These are phyloP conservation scores for Xerocomus spinulosus DNA, from an alignment of 768 basidiomycete species.

Conservation along the genomic window DNA sequence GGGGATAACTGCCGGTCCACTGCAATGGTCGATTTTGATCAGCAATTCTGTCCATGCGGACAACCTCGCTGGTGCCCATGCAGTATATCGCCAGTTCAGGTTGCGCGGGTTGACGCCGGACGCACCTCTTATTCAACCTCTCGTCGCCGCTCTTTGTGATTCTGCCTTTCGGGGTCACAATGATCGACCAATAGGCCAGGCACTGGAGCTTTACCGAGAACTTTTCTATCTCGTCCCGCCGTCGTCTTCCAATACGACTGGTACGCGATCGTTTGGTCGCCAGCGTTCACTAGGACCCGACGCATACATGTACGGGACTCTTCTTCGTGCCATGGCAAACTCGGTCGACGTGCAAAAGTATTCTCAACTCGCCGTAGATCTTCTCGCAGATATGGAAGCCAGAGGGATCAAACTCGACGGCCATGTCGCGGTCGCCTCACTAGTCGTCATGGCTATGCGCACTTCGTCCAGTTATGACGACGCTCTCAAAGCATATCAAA, in stretches of 20 bases:
- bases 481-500: constrained; percentile 60
- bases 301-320: constrained; percentile 48
- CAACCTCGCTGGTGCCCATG: constrained; percentile 39
- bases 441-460: constrained; percentile 66
- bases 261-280: constrained; percentile 19
- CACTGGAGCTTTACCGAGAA: constrained; percentile 50
- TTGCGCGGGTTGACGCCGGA: constrained; percentile 43
- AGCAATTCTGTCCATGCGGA: constrained; percentile 42
- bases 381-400: constrained; percentile 64
- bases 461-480: constrained; percentile 48
- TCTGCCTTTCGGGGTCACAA: constrained; percentile 32
- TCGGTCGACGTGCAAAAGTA: constrained; percentile 47
- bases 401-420: constrained; percentile 44
- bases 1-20: constrained; percentile 35
- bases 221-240: constrained; percentile 35
- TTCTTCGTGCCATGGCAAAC: constrained; percentile 45
- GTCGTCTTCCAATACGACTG: constrained; percentile 9
- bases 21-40: constrained; percentile 56
- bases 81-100: constrained; percentile 47
- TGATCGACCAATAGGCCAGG: constrained; percentile 46
- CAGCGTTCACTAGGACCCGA: constrained; percentile 44
- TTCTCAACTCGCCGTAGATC: constrained; percentile 40
- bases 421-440: constrained; percentile 43
- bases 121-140: constrained; percentile 47
- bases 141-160: constrained; percentile 50